Base-by-base conservation (phyloP, 176 grass and related monocot species). In the Cymbopogon citratus region DNA sequence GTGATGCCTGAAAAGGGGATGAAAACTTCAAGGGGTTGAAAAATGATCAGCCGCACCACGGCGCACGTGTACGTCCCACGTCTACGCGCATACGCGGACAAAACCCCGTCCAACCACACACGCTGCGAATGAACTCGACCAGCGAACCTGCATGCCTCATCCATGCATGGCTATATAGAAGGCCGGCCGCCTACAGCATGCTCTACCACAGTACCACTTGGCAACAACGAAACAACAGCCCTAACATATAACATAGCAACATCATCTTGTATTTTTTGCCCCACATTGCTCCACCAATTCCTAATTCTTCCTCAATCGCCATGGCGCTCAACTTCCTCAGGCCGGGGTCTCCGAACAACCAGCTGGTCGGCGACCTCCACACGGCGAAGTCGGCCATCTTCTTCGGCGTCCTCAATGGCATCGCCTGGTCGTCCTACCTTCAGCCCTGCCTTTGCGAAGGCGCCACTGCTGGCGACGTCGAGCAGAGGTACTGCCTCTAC, bases 341-440 rank as follows among this genome's bases (percentile, higher is more conserved):
- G 3, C 19, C 33, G 21, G 41, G 19, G 1, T 28, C 59, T 5
- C 81, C 69, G 29, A 5, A 12, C 33, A 35, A 4, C 2, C 67
- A 61, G 51, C 21, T 33, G 11, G 15, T 15, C 15, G 31, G 33
- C 29, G 62, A 54, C 61, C 61, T 75, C 31, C 36, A n/a, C 10
- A 18, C 49, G 44, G 71, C 81, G 13, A 52, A 8, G 44, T 66
- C 71, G 5, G 81, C 81, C 43, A 64, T 84, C 71, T 9, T 56
- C 31, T 9, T 76, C 21, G 60, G 23, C 44, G 16, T 76, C 43
- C 10, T 76, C 60, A 84, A 75, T 44, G 61, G 71, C 81, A 7
- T 84, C 71, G 1, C 19, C 5, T 14, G 44, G 8, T 44, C 44
- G 41, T 38, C 71, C 28, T 75, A 83, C 81, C 39, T 66, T 2